Evolutionary conservation across 805 yeast species (phyloP).

Genomic region (Sungouiella blattae): DNA sequence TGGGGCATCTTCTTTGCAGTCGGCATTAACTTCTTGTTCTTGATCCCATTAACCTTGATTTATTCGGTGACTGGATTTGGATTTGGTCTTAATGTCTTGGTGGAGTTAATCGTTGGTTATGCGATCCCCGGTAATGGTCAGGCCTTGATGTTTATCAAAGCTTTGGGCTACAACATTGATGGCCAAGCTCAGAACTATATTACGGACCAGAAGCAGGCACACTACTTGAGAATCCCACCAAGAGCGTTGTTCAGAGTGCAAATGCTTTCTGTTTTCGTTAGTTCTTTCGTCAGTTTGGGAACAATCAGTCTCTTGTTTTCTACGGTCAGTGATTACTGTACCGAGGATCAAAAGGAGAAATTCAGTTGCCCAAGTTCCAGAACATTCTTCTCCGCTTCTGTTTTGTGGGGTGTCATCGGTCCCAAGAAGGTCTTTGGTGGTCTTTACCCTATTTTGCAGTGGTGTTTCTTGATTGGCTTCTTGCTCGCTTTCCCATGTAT

Average conservation of each 20-base stretch:
- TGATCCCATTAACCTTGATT: constrained; percentile 28
- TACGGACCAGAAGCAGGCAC: constrained; percentile 59
- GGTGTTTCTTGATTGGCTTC: constrained; percentile 33
- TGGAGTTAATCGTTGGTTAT: constrained; percentile 34
- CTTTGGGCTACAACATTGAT: constrained; percentile 54
- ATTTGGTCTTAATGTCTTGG: constrained; percentile 34
- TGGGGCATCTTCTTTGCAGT: constrained; percentile 35
- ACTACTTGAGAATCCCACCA: constrained; percentile 64
- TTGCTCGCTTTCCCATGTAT: constrained; percentile 22
- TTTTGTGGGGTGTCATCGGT: constrained; percentile 67
- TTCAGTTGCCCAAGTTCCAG: constrained; percentile 35
- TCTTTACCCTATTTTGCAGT: constrained; percentile 31
- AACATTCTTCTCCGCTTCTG: constrained; percentile 49
- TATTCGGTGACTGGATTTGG: constrained; percentile 29
- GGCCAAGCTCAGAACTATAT: constrained; percentile 55
- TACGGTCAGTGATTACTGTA: constrained; percentile 36
- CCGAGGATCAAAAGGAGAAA: constrained; percentile 35
- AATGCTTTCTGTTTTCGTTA: constrained; percentile 19
- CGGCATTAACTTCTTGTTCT: constrained; percentile 30
- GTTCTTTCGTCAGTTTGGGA: constrained; percentile 21
- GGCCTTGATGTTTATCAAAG: constrained; percentile 48
- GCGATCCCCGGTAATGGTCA: constrained; percentile 35
- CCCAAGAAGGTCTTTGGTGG: constrained; percentile 32
- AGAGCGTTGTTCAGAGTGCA: constrained; percentile 48
- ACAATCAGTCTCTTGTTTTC: constrained; percentile 26